These are phyloP conservation scores for Cocos nucifera DNA, from an alignment of 176 grass and related monocot genomes.

Conservation along the genomic window DNA sequence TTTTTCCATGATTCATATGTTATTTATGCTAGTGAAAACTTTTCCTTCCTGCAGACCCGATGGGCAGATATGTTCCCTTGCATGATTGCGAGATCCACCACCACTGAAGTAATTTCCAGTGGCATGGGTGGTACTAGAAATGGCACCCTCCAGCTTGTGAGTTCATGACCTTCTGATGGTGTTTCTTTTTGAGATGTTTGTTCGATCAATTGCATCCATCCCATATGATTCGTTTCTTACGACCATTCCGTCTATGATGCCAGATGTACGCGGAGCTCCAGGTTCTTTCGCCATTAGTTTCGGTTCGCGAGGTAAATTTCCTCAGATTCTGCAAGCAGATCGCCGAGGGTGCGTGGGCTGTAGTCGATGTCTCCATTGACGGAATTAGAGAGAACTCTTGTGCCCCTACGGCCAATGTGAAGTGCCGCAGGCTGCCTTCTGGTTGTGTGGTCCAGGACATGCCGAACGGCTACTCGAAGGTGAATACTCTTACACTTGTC, in stretches of 20 bases:
- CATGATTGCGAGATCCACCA: constrained; percentile 61
- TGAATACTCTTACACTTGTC: constrained; percentile 9
- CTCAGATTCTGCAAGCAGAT: constrained; percentile 20
- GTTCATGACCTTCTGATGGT: background rate
- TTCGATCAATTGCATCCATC: no score
- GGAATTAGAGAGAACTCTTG: constrained; percentile 1
- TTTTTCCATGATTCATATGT: no score
- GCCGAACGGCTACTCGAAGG: constrained; percentile 78
- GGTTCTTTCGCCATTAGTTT: constrained; percentile 12
- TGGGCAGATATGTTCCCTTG: constrained; percentile 96
- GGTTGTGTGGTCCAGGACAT: constrained; percentile 75
- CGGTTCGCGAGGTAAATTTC: constrained; percentile 10
- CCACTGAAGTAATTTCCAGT: constrained; percentile 61
- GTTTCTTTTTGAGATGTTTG: background rate
- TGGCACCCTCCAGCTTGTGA: constrained; percentile 88
- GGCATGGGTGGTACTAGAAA: constrained; percentile 81
- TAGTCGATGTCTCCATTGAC: constrained; percentile 22
- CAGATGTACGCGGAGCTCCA: constrained; percentile 19
- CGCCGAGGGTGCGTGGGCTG: constrained; percentile 14
- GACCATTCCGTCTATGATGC: background rate
- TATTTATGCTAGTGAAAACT: no score
- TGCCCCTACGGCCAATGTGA: constrained; percentile 24
- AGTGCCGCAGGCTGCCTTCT: constrained; percentile 69
- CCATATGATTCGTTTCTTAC: no score
- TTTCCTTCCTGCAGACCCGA: constrained; percentile 25